Evolutionary conservation across 2,329 filamentous ascomycete species (phyloP).

Genomic region (Sphaerulina musiva): DNA sequence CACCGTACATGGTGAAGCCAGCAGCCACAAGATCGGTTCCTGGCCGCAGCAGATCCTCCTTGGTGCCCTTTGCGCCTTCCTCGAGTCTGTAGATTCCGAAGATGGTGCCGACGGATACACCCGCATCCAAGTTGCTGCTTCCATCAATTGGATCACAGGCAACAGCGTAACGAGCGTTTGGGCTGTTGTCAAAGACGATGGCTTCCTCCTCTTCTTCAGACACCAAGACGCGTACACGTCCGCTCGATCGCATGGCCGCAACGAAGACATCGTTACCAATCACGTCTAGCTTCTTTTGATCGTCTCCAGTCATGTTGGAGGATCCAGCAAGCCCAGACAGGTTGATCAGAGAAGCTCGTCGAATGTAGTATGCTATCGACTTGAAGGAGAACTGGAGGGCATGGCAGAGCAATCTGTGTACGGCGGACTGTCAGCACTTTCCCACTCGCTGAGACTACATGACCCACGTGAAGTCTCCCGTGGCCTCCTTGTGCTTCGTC

Average conservation of each 20-base stretch:
- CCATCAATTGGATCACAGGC: constrained; percentile 98
- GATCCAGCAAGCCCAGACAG: constrained; percentile 90
- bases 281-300: constrained; percentile 99
- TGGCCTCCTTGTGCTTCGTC: constrained; percentile 84
- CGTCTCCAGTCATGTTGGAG: constrained; percentile 90
- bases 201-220: constrained; percentile 95
- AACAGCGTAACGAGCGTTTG: constrained; percentile 77
- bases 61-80: constrained; percentile 64
- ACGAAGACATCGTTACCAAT: constrained; percentile 99
- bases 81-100: constrained; percentile 89
- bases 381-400: constrained; percentile 99
- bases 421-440: constrained; percentile 15
- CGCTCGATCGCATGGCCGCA: constrained; percentile 85
- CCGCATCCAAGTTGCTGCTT: constrained; percentile 93
- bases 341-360: constrained; percentile 79
- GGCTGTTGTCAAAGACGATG: constrained; percentile 74
- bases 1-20: constrained; percentile 99
- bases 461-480: constrained; percentile 93
- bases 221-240: constrained; percentile 85
- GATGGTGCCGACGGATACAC: constrained; percentile 96
- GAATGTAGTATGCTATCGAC: constrained; percentile 98
- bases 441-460: neutral
- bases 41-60: constrained; percentile 80
- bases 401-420: constrained; percentile 77
- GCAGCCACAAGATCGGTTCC: constrained; percentile 87